These are phyloP conservation scores for Pseudogymnoascus pannorum DNA, from an alignment of 2,329 filamentous ascomycete genomes.

Conservation along the genomic window DNA sequence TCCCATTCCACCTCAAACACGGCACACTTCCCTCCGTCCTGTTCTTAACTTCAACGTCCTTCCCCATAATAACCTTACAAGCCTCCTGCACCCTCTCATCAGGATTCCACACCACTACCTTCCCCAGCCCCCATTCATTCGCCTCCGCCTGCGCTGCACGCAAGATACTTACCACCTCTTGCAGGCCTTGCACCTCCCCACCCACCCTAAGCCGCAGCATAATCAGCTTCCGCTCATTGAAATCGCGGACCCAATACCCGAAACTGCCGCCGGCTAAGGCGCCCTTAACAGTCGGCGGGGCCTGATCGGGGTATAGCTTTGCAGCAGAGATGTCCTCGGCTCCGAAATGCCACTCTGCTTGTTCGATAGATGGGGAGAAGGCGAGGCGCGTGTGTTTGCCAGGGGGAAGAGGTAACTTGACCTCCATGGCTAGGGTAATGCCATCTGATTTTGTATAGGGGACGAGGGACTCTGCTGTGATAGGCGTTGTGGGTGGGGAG, in stretches of 20 bases:
- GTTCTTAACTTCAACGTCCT: background rate
- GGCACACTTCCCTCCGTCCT: background rate
- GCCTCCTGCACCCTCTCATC: constrained; percentile 25
- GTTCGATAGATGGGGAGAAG: constrained; percentile 21
- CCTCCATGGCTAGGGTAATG: background rate
- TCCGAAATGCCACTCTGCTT: constrained; percentile 20
- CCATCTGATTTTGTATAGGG: background rate
- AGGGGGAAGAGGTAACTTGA: background rate
- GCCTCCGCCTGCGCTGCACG: constrained; percentile 31
- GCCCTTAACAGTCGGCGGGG: constrained; percentile 24
- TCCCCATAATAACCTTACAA: constrained; percentile 18
- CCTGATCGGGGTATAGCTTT: constrained; percentile 11
- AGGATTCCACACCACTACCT: constrained; percentile 34
- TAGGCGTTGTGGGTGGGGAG: background rate
- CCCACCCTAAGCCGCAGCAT: background rate
- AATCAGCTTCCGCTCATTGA: background rate
- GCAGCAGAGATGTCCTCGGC: background rate
- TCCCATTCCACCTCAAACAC: background rate
- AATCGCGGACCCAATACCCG: background rate
- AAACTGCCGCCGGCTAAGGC: background rate
- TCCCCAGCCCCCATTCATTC: constrained; percentile 25
- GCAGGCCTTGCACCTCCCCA: constrained; percentile 13
- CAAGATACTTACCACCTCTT: constrained; percentile 26
- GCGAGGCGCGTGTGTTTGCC: constrained; percentile 18
- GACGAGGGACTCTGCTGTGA: background rate